Percentiles rank a stretch among this genome's conserved stretches.
Conservation (phyloP, 2,329 filamentous ascomycete genomes). For the Cryphonectria carpinicola region DNA sequence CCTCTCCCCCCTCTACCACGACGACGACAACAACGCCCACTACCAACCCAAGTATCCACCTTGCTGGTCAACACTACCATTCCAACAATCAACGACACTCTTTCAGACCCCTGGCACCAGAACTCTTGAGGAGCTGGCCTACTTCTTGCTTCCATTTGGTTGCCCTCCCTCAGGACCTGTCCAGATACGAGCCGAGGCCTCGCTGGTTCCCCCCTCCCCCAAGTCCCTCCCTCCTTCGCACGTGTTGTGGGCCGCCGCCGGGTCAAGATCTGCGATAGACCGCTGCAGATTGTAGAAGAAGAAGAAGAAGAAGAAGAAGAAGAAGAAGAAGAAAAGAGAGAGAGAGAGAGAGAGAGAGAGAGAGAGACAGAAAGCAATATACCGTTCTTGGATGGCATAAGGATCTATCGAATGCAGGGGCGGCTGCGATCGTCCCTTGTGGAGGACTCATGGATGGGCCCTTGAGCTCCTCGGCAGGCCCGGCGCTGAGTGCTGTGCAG, state of each 20-base stretch:
- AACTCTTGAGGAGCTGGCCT: slow-evolving; percentile 7
- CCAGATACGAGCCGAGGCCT: slow-evolving; percentile 3
- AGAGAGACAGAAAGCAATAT: not conserved
- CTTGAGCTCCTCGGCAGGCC: slow-evolving; percentile 57
- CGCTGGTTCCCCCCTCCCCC: not conserved
- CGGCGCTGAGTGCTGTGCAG: slow-evolving; percentile 42
- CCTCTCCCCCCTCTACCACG: slow-evolving; percentile 10
- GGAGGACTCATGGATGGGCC: slow-evolving; percentile 43
- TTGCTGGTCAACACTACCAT: slow-evolving; percentile 10
- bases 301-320: not conserved
- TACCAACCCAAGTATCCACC: not conserved
- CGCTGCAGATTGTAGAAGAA: not conserved
- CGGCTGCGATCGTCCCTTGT: slow-evolving; percentile 35
- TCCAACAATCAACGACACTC: not conserved
- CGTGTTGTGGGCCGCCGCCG: not conserved
- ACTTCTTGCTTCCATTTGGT: not conserved
- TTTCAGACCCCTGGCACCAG: not conserved
- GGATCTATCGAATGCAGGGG: slow-evolving; percentile 34
- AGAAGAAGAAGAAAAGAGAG: no score
- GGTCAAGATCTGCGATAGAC: not conserved
- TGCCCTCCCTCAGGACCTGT: not conserved
- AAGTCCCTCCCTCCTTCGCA: not conserved
- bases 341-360: not conserved
- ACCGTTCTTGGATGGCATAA: slow-evolving; percentile 27
- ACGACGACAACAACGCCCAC: not conserved